Evolutionary conservation across 495 filamentous ascomycete species (phyloP).

Genomic region (Entonaema liquescens): DNA sequence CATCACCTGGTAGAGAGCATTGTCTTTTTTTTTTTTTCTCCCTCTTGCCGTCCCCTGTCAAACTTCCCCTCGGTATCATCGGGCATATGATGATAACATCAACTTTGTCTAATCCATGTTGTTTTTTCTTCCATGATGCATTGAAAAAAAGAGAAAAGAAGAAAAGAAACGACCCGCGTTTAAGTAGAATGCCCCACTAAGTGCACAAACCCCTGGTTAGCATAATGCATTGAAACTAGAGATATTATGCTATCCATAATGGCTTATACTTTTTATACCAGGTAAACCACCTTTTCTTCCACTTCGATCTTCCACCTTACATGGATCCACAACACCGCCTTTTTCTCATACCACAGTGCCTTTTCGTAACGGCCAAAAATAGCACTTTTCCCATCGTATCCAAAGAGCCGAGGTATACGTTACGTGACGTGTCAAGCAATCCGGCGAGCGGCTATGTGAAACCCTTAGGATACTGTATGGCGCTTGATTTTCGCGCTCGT

Average conservation of each 20-base stretch:
- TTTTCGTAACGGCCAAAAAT: background rate
- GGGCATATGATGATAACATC: conserved; percentile 5
- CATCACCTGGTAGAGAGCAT: conserved; percentile 5
- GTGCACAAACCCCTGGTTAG: conserved; percentile 4
- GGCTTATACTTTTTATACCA: background rate
- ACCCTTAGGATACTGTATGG: background rate
- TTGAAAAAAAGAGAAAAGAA: background rate
- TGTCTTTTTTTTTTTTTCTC: no score
- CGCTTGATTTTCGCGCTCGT: background rate
- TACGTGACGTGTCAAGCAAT: conserved; percentile 2
- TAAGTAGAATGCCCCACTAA: background rate
- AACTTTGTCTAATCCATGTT: background rate
- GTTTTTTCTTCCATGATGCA: background rate
- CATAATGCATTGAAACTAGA: background rate
- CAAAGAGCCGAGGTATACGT: conserved; percentile 6
- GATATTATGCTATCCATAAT: background rate
- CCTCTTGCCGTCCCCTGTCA: conserved; percentile 2
- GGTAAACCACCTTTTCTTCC: background rate
- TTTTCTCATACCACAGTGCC: background rate
- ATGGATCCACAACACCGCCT: background rate
- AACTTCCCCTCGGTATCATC: background rate
- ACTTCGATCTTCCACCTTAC: background rate
- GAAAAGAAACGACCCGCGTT: background rate
- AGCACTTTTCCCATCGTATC: background rate
- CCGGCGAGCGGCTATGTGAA: background rate